Conservation (phyloP, 2,329 filamentous ascomycete species). For the Myriosclerotinia scirpicola region DNA sequence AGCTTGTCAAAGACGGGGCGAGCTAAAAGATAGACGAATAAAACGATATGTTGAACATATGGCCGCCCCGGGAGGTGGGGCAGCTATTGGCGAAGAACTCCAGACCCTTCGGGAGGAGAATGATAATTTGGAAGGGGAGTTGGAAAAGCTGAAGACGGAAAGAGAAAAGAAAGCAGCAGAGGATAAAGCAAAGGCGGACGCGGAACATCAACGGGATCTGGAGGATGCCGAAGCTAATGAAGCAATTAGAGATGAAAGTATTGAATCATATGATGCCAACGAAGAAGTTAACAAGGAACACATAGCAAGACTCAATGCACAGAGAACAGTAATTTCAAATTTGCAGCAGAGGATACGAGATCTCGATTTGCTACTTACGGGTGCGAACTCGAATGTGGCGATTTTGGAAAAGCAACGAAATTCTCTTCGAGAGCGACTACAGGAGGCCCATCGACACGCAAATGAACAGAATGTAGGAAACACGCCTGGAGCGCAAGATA, state of each 20-base stretch:
- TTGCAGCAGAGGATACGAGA: not conserved
- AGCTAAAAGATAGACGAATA: not conserved
- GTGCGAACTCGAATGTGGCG: not conserved
- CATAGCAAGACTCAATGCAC: constrained; percentile 1
- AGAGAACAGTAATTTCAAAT: not conserved
- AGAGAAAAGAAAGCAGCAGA: not conserved
- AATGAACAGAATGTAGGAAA: rapidly evolving
- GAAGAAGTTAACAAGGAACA: constrained; percentile 15
- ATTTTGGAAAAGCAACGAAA: not conserved
- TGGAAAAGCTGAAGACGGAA: not conserved
- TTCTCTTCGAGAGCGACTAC: not conserved
- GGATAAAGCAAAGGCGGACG: not conserved
- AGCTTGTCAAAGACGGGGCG: not conserved
- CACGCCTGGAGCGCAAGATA: not conserved
- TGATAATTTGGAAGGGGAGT: not conserved
- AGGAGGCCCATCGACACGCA: not conserved
- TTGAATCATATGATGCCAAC: constrained; percentile 1
- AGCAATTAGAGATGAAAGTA: not conserved
- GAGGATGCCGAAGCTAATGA: not conserved
- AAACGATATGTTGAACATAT: not conserved
- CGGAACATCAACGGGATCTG: not conserved
- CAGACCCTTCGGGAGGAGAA: not conserved
- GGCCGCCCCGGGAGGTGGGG: too few species aligned
- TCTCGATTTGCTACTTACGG: not conserved
- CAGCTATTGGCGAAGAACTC: not conserved